A percentile compares a stretch with the other conserved stretches of the same genome.
Evolutionary conservation across 768 basidiomycete species (phyloP).

Genomic region (Collybia nuda): DNA sequence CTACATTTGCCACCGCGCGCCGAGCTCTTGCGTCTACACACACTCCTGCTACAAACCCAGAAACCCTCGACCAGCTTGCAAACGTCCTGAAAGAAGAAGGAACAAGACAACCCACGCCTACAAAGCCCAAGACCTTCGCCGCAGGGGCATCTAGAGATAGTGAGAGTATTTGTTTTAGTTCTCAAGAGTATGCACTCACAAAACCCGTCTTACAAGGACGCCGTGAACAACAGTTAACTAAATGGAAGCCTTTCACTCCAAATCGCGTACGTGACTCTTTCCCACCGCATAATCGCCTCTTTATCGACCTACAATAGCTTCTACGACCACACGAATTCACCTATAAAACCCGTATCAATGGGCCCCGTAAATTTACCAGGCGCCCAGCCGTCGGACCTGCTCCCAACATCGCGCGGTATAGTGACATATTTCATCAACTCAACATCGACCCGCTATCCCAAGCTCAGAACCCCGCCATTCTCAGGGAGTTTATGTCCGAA

Average conservation of each 20-base stretch:
- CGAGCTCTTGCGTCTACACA: conserved; percentile 6
- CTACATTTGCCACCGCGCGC: conserved; percentile 1
- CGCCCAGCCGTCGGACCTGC: conserved; percentile 55
- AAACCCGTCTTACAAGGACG: not conserved
- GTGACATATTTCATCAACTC: conserved; percentile 72
- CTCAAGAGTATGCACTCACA: too few relatives aligned
- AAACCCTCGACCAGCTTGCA: not conserved
- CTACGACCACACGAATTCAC: conserved; percentile 25
- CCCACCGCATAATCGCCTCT: not conserved
- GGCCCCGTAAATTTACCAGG: conserved; percentile 16
- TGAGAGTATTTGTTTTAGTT: too few relatives aligned
- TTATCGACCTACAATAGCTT: conserved; percentile 10
- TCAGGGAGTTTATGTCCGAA: conserved; percentile 60
- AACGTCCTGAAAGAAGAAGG: not conserved
- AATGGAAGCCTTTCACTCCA: conserved; percentile 20
- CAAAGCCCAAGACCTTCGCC: not conserved
- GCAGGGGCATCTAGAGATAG: too few relatives aligned
- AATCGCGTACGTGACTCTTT: conserved; percentile 17
- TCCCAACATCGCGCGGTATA: conserved; percentile 47
- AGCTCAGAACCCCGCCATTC: conserved; percentile 56
- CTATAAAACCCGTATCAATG: conserved; percentile 26
- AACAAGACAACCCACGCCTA: not conserved
- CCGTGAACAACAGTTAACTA: not conserved
- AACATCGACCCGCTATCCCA: conserved; percentile 74
- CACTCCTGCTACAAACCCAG: not conserved